Evolutionary conservation across 148 eudicot genomes (phyloP), one percentile per base, ranked within the genome.

Genomic region (Rhododendron ovatum): DNA sequence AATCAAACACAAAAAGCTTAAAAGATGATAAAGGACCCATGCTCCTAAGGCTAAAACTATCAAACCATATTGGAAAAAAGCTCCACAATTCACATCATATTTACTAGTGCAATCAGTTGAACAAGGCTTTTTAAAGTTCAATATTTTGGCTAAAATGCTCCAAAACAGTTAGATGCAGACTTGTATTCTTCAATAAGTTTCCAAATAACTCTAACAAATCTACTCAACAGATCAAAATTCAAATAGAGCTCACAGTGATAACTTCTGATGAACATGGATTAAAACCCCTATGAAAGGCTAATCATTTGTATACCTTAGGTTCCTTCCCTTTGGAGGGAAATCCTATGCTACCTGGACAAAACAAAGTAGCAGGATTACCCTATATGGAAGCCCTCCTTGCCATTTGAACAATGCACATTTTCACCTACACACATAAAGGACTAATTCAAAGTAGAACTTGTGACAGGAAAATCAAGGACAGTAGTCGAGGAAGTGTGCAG

Each of bases 241-340:
- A 33, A 30, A 35, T 73, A 37, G 14, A 73, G 77, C 22, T 71
- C 18, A 30, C 39, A 71, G 35, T 71, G 77, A 13, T 73, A 14
- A 73, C 24, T 73, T 73, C 45, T 73, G 45, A 30, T 2, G 24
- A 35, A 73, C 18, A 33, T 5, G 78, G 67, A 61, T 22, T 33
- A 73, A 73, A 73, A 73, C 37, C 39, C 41, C 8, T 1, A 30
- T 35, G 17, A 33, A 14, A 15, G 45, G 43, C 39, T 33, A 6
- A 12, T n/a, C 59, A 65, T 20, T 30, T 33, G 51, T 45, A 53
- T 90, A 94, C 96, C 98, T 97, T 97, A 65, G 99, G 99, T 11
- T 97, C 99, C 91, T 93, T 95, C 3, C 37, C 37, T 37, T 37
- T 37, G 37, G 35, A 33, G 35, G 35, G 35, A 33, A 48, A 48